Evolutionary conservation across 228 moss, liverwort and hornwort species (phyloP), one percentile per base, ranked within the genome.

Genomic region (Sphagnum fallax): DNA sequence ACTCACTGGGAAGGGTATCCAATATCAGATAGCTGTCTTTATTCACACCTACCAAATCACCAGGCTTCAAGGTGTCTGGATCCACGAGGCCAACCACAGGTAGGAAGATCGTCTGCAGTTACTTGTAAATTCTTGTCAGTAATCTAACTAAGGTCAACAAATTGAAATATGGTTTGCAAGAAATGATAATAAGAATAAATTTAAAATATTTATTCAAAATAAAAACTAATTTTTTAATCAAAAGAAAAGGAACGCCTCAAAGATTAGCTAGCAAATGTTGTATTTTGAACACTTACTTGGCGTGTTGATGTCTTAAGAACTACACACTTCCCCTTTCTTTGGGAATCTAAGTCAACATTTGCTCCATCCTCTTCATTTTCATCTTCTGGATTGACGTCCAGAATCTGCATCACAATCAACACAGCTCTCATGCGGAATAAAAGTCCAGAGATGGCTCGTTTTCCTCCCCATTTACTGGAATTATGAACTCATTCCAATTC

Each of bases 291-390:
- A 71, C 79, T 84, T 86, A 98, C 97, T 84, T 98, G 97, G 55
- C 97, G 91, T 61, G 93, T 98, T 52, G 93, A 98, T 58, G 97
- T 98, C 84, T 98, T 98, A 82, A 98, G 72, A 57, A 98, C 97
- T n/a, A 98, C 93, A 79, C 97, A 98, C 80, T 98, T 98, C 48
- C 97, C 97, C 82, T 92, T 91, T 69, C 97, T 83, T 73, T 93
- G 97, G 49, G 93, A 98, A 77, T 98, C 97, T 71, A 98, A 72
- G 76, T 98, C 97, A 62, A 98, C 93, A 57, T 98, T 98, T 52
- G 97, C 97, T 60, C 97, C 97, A 79, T 98, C 97, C 75, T 98
- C 97, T 77, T 98, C 97, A 11, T 87, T 93, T 77, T 98, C 93
- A 64, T 98, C 93, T 76, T 98, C 97, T 5, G 97, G 98, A 79